A percentile compares a stretch with the other conserved stretches of the same genome.
Evolutionary conservation across 129 eudicot species (phyloP).

Genomic region (Flaveria robusta): DNA sequence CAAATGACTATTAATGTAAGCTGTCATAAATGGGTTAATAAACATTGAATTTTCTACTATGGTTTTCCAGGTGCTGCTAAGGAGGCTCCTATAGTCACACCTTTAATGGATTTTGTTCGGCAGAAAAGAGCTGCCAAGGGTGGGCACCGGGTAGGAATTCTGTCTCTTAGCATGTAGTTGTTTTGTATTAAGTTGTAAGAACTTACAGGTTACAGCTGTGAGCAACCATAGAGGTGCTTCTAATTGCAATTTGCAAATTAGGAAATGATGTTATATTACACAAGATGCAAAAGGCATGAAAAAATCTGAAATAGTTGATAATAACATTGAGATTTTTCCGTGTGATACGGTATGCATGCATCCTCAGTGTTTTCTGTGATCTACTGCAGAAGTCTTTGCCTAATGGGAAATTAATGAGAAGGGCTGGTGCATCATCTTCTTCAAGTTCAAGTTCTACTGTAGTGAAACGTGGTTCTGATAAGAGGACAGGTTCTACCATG

Average conservation of each 20-base stretch:
- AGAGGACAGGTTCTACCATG: slow-evolving; percentile 58
- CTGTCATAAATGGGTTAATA: slow-evolving; percentile 11
- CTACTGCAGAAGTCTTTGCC: slow-evolving; percentile 49
- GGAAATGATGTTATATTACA: slow-evolving; percentile 9
- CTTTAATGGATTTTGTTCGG: slow-evolving; percentile 84
- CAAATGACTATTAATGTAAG: not conserved
- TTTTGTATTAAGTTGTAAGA: slow-evolving; percentile 17
- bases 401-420: slow-evolving; percentile 59
- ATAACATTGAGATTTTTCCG: not conserved
- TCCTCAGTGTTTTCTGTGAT: slow-evolving; percentile 19
- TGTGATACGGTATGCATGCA: slow-evolving; percentile 18
- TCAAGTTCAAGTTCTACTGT: slow-evolving; percentile 39
- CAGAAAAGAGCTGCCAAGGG: slow-evolving; percentile 91
- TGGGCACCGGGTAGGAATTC: slow-evolving; percentile 69
- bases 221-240: slow-evolving; percentile 19
- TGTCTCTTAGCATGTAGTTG: not conserved
- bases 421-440: slow-evolving; percentile 51
- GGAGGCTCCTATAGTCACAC: slow-evolving; percentile 75
- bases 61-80: slow-evolving; percentile 64
- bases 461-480: slow-evolving; percentile 54
- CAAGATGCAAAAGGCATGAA: slow-evolving; percentile 22
- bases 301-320: not conserved
- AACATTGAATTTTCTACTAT: slow-evolving; percentile 22
- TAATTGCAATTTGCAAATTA: slow-evolving; percentile 13
- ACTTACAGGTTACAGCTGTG: slow-evolving; percentile 7